phyloP scores from a whole-genome alignment of 305 asterid genomes.

The Fraxinus baroniana region DNA sequence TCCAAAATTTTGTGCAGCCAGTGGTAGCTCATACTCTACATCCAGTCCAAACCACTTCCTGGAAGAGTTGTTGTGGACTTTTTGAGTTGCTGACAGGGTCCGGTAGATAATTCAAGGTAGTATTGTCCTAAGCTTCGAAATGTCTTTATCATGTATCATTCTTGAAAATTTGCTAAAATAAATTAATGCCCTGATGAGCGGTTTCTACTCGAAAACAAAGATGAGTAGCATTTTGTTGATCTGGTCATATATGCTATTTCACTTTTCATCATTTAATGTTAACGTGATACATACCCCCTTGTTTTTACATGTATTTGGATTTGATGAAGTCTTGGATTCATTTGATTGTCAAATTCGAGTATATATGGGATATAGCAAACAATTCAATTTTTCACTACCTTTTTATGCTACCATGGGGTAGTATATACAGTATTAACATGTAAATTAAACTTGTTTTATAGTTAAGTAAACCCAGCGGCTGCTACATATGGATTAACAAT shows the following conservation, averaged over 20 bases:
- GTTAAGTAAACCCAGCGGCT: not conserved
- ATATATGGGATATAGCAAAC: not conserved
- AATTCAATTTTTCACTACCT: not conserved
- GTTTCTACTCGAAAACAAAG: not conserved
- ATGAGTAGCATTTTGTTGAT: not conserved
- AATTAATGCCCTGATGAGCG: not conserved
- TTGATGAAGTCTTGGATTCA: not conserved
- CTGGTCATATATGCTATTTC: not conserved
- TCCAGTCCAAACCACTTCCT: constrained; percentile 53
- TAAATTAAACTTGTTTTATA: not conserved
- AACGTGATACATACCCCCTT: not conserved
- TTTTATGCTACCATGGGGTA: not conserved
- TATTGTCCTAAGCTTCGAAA: constrained; percentile 6
- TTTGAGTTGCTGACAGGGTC: constrained; percentile 61
- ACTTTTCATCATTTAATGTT: not conserved
- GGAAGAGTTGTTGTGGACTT: constrained; percentile 88
- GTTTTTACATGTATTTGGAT: not conserved
- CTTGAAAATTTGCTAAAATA: not conserved
- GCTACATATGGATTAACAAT: not conserved
- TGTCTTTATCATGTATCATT: not conserved
- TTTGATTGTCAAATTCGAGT: not conserved
- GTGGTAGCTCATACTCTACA: constrained; percentile 32
- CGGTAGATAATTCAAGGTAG: constrained; percentile 40
- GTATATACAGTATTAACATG: not conserved
- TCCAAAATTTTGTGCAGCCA: constrained; percentile 44